A percentile compares a stretch with the other conserved stretches of the same genome.
These are phyloP conservation scores for Lagenidium sp. DNA, from an alignment of 352 stramenopile genomes.

Conservation along the genomic window DNA sequence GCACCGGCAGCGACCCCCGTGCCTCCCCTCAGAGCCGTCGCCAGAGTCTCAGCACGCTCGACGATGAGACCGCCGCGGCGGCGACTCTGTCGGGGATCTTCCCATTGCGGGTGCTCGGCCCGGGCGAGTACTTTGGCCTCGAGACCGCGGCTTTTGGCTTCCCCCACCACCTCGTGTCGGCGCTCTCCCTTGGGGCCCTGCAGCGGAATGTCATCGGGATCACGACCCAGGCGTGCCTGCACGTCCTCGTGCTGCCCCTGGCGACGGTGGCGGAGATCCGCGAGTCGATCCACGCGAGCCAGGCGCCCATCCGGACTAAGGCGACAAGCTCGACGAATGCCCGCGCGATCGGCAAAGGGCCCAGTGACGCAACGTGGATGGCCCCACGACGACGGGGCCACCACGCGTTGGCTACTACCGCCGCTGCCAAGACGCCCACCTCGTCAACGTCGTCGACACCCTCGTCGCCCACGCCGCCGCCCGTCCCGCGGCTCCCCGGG, in stretches of 20 bases:
- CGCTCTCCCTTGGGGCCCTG: constrained; percentile 22
- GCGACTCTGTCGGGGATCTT: constrained; percentile 1
- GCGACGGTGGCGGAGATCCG: constrained; percentile 19
- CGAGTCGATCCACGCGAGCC: not conserved
- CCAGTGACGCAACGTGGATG: not conserved
- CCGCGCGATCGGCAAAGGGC: not conserved
- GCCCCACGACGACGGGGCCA: not conserved
- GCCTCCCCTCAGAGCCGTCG: constrained; percentile 4
- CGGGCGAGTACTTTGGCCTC: constrained; percentile 35
- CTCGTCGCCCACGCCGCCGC: not conserved
- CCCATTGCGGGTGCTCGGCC: constrained; percentile 19
- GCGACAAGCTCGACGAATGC: not conserved
- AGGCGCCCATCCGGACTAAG: not conserved
- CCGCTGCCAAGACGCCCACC: not conserved
- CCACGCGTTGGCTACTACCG: too few species aligned
- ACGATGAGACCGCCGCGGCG: not conserved
- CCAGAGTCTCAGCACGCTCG: constrained; percentile 8
- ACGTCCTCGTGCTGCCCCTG: constrained; percentile 29
- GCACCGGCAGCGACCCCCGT: too few species aligned
- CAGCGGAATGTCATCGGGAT: constrained; percentile 43
- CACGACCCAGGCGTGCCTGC: constrained; percentile 19
- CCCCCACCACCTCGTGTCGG: constrained; percentile 17
- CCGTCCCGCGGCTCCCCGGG: constrained; percentile 4
- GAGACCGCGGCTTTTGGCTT: constrained; percentile 39
- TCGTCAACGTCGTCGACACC: constrained; percentile 5